Evolutionary conservation across 176 grass and related monocot genomes (phyloP), one percentile per base, ranked within the genome.

Genomic region (Oryza rufipogon): DNA sequence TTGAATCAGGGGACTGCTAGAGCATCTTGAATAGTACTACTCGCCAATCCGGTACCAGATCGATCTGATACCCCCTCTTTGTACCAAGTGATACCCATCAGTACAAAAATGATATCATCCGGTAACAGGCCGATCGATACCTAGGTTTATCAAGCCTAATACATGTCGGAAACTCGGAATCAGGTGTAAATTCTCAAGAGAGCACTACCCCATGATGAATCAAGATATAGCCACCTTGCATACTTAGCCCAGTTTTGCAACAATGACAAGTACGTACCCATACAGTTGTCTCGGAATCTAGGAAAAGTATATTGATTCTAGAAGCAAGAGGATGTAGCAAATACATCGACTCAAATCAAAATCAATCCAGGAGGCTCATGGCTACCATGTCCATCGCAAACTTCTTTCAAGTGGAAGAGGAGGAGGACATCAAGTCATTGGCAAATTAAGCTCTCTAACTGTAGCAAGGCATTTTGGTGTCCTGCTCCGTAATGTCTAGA

Each of bases 341-440:
- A 20, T 22, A 39, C 69, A 56, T 73, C 81, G 81, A 30, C 7
- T 60, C 52, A 77, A 86, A 90, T 73, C 87, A 83, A 84, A 86
- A 90, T 73, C 87, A 83, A 84, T 95, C 92, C 9, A 93, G 84
- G 16, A 73, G 46, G 20, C 71, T 86, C 75, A 91, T 70, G 66
- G 66, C 58, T 45, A 67, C 83, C 73, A 86, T 58, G 73, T 34
- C 45, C 8, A 34, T 46, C n/a, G 30, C 71, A 5, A 89, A 64
- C 48, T 26, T 19, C 13, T 79, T 80, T 3, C 48, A 60, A 1
- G 49, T 41, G 51, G 65, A 45, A 1, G 25, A 67, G 3, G 67
- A 0, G 6, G 47, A 79, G 7, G 76, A 16, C 5, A 58, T 15
- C 0, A n/a, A 2, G 41, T 20, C 15, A 38, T 46, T 25, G 0